Conservation (phyloP, 257 asterid genomes). For the Capsicum chinense region DNA sequence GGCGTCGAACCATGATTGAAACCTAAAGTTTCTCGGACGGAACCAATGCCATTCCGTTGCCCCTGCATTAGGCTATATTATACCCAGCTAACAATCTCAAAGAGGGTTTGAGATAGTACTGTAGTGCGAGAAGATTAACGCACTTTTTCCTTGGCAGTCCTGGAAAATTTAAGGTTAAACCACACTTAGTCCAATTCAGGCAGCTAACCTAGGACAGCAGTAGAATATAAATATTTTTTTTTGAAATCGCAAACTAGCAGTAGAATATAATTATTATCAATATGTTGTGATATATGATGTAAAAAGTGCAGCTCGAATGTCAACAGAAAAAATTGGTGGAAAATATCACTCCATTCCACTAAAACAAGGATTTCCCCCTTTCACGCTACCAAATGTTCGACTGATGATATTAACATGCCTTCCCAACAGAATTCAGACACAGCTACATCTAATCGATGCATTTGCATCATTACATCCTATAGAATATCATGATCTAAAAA, state of each 20-base stretch:
- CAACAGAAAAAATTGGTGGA: constrained; percentile 3
- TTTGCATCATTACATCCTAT: neutral
- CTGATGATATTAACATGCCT: neutral
- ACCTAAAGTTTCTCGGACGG: constrained; percentile 69
- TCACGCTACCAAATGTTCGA: neutral
- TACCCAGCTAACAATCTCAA: constrained; percentile 28
- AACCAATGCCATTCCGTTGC: constrained; percentile 59
- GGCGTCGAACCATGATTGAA: constrained; percentile 67
- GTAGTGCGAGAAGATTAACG: constrained; percentile 22
- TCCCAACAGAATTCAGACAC: neutral
- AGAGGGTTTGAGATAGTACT: constrained; percentile 28
- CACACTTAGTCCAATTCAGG: neutral
- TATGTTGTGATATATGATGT: neutral
- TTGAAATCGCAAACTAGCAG: neutral
- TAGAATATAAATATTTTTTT: neutral
- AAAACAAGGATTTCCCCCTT: neutral
- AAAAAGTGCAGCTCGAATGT: neutral
- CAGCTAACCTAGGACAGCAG: neutral
- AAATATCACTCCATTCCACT: neutral
- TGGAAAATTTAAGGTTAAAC: constrained; percentile 41
- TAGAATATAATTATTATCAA: neutral
- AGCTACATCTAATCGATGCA: neutral
- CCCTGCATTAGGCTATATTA: constrained; percentile 74
- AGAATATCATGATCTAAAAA: neutral
- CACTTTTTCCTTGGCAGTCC: constrained; percentile 42